phyloP scores from a whole-genome alignment of 495 filamentous ascomycete genomes.

The Halenospora varia region DNA sequence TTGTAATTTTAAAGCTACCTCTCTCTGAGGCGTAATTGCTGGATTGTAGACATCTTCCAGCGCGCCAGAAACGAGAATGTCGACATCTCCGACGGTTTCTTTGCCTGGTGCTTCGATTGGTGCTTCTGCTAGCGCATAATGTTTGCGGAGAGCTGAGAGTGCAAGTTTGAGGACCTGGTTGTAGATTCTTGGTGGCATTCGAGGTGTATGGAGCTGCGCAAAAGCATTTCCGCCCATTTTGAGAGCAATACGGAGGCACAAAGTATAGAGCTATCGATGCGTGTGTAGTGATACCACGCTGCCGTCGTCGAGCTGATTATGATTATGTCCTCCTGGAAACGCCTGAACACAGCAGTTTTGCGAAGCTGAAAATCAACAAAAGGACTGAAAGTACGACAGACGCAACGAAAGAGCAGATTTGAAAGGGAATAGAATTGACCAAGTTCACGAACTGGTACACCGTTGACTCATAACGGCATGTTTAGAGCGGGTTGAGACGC shows the following conservation, averaged over 20 bases:
- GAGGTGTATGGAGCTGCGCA: constrained; percentile 48
- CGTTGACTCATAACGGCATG: no score
- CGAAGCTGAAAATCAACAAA: no score
- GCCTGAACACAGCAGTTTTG: no score
- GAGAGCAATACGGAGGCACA: neutral
- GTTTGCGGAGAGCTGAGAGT: constrained; percentile 34
- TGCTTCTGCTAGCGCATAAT: constrained; percentile 42
- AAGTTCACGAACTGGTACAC: no score
- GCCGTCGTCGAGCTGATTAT: no score
- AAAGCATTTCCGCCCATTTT: constrained; percentile 60
- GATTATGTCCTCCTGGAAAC: no score
- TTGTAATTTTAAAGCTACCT: constrained; percentile 18
- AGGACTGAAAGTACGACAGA: no score
- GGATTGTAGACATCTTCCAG: constrained; percentile 5
- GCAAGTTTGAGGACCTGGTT: constrained; percentile 33
- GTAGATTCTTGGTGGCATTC: constrained; percentile 51
- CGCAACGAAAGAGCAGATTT: no score
- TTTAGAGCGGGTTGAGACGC: no score
- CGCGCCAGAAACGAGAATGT: constrained; percentile 49
- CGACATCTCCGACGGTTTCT: constrained; percentile 52
- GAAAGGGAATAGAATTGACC: no score
- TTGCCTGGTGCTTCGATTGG: constrained; percentile 56
- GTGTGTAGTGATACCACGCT: neutral
- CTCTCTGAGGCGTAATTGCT: constrained; percentile 1
- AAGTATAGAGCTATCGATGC: neutral